Base-by-base conservation (phyloP, 2,329 filamentous ascomycete genomes). In the Arthroderma sp. region DNA sequence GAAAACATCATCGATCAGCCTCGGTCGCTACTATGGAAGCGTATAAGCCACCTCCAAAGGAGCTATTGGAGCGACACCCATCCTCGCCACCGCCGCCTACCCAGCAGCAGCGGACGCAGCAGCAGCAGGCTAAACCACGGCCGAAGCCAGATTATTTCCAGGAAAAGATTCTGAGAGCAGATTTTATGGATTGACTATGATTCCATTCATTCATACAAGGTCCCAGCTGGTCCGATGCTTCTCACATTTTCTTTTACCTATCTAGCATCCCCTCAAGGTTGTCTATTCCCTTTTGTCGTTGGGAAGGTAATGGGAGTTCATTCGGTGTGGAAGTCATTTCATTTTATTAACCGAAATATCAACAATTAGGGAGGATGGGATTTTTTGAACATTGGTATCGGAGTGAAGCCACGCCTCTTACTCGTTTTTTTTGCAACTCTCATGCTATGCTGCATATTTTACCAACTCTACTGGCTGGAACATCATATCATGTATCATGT, bases 151-250 rank as follows among this genome's bases (percentile, higher is more conserved):
- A 98, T 75, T 86, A 86, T 61, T 93, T 96, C 76, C 91, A 96
- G 73, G 93, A 98, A 79, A 84, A 94, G 64, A 97, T 98, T 66
- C 80, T 98, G 64, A 93, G 95, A 76, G 93, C 91, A 49, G 93
- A 98, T 68, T 97, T 98, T 67, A 96, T 97, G 90, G 91, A 96
- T 68, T 95, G 55, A 56, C 9, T 23, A 41, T 41, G 28, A 31
- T 31, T 3, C 7, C 28, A n/a, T n/a, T n/a, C n/a, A n/a, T n/a
- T 7, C 28, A 31, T 31, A 3, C 7, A 31, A 31, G 28, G 4
- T 31, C 28, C 28, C 3, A 44, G 17, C 28, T 19, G 15, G 33
- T 9, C n/a, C n/a, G 25, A 13, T 8, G 4, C 47, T 33, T 21
- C 11, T 44, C 5, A 11, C 54, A 9, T 25, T 15, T 31, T 2